These are phyloP conservation scores for Trichoderma guizhouense DNA, from an alignment of 2,329 filamentous ascomycete genomes.

Conservation along the genomic window DNA sequence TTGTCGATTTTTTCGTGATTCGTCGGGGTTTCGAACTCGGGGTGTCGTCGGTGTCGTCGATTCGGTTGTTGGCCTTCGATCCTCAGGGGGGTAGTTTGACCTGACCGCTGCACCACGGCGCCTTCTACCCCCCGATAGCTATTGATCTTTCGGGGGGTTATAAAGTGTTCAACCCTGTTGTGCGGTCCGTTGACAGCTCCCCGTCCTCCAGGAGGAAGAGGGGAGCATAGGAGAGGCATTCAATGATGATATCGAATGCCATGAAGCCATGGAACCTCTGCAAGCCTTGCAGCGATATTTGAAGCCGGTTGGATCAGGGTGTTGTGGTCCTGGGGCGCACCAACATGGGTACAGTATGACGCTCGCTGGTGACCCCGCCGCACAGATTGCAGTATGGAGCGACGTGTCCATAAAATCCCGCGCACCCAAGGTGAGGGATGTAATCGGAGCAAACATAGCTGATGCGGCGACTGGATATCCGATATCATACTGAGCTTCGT, in stretches of 20 bases:
- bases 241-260: not conserved
- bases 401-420: not conserved
- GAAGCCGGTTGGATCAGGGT: not conserved
- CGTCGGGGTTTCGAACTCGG: conserved; percentile 1
- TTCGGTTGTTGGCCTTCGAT: not conserved
- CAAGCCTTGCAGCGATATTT: not conserved
- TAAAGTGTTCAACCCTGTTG: not conserved
- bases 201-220: not conserved
- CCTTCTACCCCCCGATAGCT: not conserved
- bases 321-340: not conserved
- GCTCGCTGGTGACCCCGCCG: not conserved
- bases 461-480: not conserved
- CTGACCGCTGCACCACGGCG: conserved; percentile 23
- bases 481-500: not conserved
- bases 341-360: not conserved
- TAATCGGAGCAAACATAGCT: not conserved
- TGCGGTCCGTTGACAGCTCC: not conserved
- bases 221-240: not conserved
- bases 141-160: not conserved
- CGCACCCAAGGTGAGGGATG: not conserved
- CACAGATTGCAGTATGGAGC: not conserved
- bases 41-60: conserved; percentile 7
- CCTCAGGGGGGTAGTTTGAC: conserved; percentile 25
- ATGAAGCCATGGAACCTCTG: not conserved
- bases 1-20: not conserved